Evolutionary conservation across 371 early-diverging fungal genomes (phyloP).

Genomic region (Aphelidium insulamus): DNA sequence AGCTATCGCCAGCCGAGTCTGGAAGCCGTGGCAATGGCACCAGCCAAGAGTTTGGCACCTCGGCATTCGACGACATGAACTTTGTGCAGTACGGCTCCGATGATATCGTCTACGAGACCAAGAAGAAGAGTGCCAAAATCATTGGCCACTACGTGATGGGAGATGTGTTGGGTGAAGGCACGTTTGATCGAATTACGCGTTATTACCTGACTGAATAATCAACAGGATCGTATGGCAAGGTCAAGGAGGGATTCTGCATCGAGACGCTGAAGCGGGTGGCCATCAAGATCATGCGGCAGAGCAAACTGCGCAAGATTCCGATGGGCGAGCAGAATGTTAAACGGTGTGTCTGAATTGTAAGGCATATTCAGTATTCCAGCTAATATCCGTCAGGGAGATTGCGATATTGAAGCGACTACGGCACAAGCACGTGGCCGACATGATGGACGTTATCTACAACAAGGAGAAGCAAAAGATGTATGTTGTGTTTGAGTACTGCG

Average conservation of each 20-base stretch:
- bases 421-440: slow-evolving; percentile 17
- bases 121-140: slow-evolving; percentile 12
- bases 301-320: slow-evolving; percentile 17
- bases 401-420: slow-evolving; percentile 22
- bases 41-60: too few species aligned
- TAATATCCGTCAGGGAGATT: slow-evolving; percentile 25
- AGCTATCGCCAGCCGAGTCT: too few species aligned
- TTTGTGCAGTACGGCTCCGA: too few species aligned
- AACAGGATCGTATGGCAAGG: slow-evolving; percentile 22
- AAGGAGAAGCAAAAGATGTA: slow-evolving; percentile 18
- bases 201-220: neutral
- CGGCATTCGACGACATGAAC: slow-evolving; percentile 22
- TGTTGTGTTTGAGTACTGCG: slow-evolving; percentile 24
- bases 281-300: slow-evolving; percentile 23
- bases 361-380: neutral
- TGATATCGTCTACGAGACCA: slow-evolving; percentile 17
- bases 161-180: slow-evolving; percentile 21
- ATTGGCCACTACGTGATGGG: slow-evolving; percentile 22
- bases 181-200: neutral
- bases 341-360: too few species aligned
- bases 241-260: slow-evolving; percentile 26
- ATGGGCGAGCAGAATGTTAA: slow-evolving; percentile 16
- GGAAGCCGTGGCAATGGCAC: too few species aligned
- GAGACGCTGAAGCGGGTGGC: slow-evolving; percentile 26
- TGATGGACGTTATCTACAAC: slow-evolving; percentile 33